Evolutionary conservation across 345 rosid genomes (phyloP).

Genomic region (Isatis tinctoria): DNA sequence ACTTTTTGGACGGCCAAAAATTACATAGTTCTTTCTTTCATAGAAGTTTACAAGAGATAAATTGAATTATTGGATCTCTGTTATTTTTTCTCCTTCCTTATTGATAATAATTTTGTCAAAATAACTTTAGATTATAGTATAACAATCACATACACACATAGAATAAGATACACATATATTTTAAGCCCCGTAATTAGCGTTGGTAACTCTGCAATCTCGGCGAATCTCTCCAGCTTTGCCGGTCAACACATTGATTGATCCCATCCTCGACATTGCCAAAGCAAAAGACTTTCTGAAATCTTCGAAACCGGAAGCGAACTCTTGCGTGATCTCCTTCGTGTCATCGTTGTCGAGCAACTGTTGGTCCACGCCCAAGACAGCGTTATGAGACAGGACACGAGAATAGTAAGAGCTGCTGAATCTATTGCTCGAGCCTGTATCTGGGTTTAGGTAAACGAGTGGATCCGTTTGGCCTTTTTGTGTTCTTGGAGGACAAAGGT

Average conservation of each 20-base stretch:
- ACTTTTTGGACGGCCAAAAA: neutral
- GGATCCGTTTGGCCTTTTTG: constrained; percentile 53
- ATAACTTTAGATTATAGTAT: neutral
- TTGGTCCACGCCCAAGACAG: constrained; percentile 68
- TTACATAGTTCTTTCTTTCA: neutral
- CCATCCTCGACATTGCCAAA: constrained; percentile 73
- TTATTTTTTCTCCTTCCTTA: constrained; percentile 4
- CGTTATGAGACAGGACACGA: constrained; percentile 38
- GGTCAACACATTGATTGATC: constrained; percentile 60
- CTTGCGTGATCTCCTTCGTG: constrained; percentile 43
- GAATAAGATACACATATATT: neutral
- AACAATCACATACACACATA: constrained; percentile 8
- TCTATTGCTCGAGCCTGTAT: constrained; percentile 40
- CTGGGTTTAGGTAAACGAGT: constrained; percentile 53
- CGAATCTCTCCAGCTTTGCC: constrained; percentile 69
- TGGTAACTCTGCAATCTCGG: constrained; percentile 45
- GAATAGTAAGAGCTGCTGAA: constrained; percentile 54
- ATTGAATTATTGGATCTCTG: neutral
- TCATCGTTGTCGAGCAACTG: constrained; percentile 43
- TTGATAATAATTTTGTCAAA: constrained; percentile 4
- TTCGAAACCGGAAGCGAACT: constrained; percentile 54
- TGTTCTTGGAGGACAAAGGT: constrained; percentile 48
- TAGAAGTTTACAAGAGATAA: neutral
- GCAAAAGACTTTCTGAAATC: constrained; percentile 60
- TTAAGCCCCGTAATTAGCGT: constrained; percentile 25